A percentile compares a stretch with the other conserved stretches of the same genome.
These are phyloP conservation scores for Coprinopsis cinerea DNA, from an alignment of 768 basidiomycete species.

Conservation along the genomic window DNA sequence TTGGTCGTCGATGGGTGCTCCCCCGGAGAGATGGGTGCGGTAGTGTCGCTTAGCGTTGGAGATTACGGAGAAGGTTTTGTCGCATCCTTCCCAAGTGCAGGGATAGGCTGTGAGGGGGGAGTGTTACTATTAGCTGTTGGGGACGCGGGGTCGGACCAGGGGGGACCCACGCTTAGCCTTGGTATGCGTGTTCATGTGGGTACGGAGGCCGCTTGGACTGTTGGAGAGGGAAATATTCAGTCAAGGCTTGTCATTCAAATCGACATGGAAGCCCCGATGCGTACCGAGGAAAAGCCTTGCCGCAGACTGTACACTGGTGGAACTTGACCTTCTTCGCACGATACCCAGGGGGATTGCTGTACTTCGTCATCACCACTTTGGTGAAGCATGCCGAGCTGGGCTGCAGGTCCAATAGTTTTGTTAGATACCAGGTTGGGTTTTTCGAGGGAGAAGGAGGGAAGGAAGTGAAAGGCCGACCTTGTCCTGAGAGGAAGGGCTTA, in stretches of 20 bases:
- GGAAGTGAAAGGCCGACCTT: neutral
- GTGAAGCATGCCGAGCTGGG: neutral
- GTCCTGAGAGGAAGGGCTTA: neutral
- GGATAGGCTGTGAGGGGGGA: conserved; percentile 19
- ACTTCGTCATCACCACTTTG: conserved; percentile 9
- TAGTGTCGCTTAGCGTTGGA: conserved; percentile 64
- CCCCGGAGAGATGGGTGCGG: conserved; percentile 55
- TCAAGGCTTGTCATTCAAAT: neutral
- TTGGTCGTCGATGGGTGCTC: conserved; percentile 15
- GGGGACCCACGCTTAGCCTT: conserved; percentile 26
- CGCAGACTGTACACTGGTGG: conserved; percentile 27
- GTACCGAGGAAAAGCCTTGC: conserved; percentile 30
- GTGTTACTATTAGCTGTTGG: neutral
- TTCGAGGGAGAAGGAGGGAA: neutral
- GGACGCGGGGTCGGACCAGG: neutral
- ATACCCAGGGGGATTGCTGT: conserved; percentile 6
- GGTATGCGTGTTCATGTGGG: conserved; percentile 32
- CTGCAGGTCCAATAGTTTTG: neutral
- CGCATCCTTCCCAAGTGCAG: conserved; percentile 48
- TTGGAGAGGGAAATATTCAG: neutral
- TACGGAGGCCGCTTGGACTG: conserved; percentile 28
- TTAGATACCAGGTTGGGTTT: neutral
- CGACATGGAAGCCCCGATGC: neutral
- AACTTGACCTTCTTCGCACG: conserved; percentile 29
- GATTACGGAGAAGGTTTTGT: conserved; percentile 54